Evolutionary conservation across 352 stramenopile genomes (phyloP).

Genomic region (Phytophthora europaea): DNA sequence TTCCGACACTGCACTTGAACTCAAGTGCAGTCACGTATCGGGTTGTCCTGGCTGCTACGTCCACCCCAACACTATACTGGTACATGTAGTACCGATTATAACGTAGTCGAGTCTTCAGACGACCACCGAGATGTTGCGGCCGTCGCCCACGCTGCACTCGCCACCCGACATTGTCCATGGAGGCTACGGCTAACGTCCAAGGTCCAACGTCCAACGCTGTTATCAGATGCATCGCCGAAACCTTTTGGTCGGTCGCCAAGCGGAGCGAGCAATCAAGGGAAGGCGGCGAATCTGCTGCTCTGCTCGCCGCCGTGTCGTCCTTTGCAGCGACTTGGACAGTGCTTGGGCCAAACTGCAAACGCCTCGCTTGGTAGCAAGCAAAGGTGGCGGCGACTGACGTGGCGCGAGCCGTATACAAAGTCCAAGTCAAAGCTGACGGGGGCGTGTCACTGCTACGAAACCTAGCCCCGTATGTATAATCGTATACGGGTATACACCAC

Average conservation of each 20-base stretch:
- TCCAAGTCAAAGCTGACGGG: conserved; percentile 9
- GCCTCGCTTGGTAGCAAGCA: conserved; percentile 17
- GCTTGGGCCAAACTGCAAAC: conserved; percentile 15
- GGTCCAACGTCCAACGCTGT: background rate
- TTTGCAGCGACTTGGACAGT: conserved; percentile 28
- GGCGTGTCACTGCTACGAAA: conserved; percentile 11
- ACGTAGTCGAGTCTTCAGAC: background rate
- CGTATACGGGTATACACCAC: background rate
- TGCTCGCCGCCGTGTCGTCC: conserved; percentile 12
- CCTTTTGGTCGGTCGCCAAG: background rate
- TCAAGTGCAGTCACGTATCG: too few relatives aligned
- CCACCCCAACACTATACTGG: too few relatives aligned
- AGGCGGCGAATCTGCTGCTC: conserved; percentile 12
- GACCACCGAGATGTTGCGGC: conserved; percentile 16
- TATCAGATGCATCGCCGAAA: conserved; percentile 22
- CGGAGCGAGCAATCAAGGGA: conserved; percentile 29
- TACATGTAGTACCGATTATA: too few relatives aligned
- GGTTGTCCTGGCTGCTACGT: too few relatives aligned
- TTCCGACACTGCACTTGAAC: too few relatives aligned
- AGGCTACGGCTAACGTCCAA: background rate
- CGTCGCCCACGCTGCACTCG: background rate
- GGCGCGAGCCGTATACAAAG: conserved; percentile 10
- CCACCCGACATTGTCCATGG: background rate
- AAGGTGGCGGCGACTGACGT: conserved; percentile 6
- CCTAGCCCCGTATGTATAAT: conserved; percentile 5